Conservation (phyloP, 1,284 basidiomycete genomes). For the Hemileia vastatrix region DNA sequence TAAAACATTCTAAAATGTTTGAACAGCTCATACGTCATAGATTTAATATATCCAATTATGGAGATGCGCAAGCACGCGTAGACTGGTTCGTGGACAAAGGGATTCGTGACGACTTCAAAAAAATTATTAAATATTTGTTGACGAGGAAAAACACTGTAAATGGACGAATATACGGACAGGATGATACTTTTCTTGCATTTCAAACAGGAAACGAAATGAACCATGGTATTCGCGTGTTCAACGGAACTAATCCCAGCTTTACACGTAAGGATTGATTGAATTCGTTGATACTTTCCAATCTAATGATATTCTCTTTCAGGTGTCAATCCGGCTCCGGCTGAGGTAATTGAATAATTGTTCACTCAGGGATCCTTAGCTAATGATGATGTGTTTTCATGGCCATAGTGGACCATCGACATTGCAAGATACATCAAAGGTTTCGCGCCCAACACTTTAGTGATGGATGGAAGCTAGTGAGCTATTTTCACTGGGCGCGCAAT, state of each 20-base stretch:
- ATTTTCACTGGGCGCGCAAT: too few relatives aligned
- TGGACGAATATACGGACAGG: slow-evolving; percentile 10
- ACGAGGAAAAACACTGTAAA: slow-evolving; percentile 12
- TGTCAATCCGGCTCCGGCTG: slow-evolving; percentile 5
- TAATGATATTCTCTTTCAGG: too few relatives aligned
- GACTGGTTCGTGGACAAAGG: slow-evolving; percentile 14
- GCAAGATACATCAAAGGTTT: slow-evolving; percentile 7
- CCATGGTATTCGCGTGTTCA: background rate
- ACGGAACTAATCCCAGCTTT: background rate
- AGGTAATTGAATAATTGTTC: background rate
- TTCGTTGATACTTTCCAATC: background rate
- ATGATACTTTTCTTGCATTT: slow-evolving; percentile 19
- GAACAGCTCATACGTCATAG: slow-evolving; percentile 17
- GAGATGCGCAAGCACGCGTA: background rate
- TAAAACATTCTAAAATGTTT: background rate
- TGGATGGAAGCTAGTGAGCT: slow-evolving; percentile 22
- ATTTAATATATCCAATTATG: slow-evolving; percentile 14
- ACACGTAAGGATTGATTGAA: background rate
- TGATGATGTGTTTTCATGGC: background rate
- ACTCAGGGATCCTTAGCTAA: background rate
- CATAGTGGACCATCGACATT: slow-evolving; percentile 18
- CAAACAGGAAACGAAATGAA: slow-evolving; percentile 22
- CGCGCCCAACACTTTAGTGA: slow-evolving; percentile 16
- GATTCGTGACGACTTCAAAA: slow-evolving; percentile 12
- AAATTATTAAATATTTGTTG: slow-evolving; percentile 9